Conservation (phyloP, 208 protist species). For the Trichomonas tenax region DNA sequence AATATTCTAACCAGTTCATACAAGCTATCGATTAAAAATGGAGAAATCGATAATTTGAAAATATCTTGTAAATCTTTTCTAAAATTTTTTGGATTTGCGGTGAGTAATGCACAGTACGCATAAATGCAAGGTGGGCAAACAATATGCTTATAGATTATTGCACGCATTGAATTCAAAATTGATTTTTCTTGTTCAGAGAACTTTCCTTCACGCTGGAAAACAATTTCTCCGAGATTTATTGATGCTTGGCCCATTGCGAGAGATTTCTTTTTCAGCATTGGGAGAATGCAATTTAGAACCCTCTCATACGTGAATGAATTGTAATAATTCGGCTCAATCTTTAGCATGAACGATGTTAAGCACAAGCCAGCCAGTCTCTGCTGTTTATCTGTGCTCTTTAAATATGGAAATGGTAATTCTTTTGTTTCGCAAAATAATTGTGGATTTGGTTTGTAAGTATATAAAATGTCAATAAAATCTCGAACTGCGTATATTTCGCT, state of each 20-base stretch:
- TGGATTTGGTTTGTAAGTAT: not conserved
- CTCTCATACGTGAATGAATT: not conserved
- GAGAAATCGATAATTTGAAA: not conserved
- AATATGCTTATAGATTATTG: not conserved
- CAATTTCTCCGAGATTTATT: not conserved
- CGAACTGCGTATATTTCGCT: not conserved
- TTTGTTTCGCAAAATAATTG: not conserved
- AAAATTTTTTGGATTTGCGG: not conserved
- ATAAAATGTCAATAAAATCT: not conserved
- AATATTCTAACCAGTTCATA: not conserved
- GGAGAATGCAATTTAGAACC: not conserved
- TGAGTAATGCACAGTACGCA: not conserved
- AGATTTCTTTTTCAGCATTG: not conserved
- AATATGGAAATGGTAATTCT: not conserved
- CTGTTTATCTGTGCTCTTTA: not conserved
- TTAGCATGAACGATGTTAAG: not conserved
- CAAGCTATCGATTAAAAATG: not conserved
- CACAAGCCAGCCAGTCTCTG: not conserved
- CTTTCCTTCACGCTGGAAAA: not conserved
- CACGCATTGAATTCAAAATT: not conserved
- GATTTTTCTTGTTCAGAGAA: not conserved
- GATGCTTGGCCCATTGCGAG: not conserved
- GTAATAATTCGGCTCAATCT: not conserved
- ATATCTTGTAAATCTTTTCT: not conserved
- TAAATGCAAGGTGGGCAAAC: not conserved